Percentiles rank a stretch among this genome's conserved stretches.
Conservation (phyloP, 192 early-diverging fungal genomes). For the Coemansia sp. region DNA sequence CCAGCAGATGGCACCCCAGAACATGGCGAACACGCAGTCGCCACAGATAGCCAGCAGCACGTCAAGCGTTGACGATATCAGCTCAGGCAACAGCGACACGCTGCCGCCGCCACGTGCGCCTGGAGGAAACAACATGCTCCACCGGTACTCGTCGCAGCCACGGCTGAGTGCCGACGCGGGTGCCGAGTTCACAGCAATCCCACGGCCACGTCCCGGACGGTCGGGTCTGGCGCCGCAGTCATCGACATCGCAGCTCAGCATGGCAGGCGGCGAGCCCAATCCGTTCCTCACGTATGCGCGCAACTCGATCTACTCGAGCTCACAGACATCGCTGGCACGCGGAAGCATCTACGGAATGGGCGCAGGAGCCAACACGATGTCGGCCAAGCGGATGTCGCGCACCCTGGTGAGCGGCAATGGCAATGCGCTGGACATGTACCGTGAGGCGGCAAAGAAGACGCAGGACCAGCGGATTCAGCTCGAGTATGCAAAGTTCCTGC, state of each 20-base stretch:
- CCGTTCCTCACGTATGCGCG: conserved; percentile 55
- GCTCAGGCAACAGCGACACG: conserved; percentile 23
- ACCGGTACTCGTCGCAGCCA: conserved; percentile 46
- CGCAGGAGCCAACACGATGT: conserved; percentile 15
- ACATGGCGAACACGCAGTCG: conserved; percentile 8
- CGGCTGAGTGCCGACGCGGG: conserved; percentile 20
- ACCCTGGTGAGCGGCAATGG: conserved; percentile 50
- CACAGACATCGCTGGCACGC: conserved; percentile 51
- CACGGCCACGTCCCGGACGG: conserved; percentile 41
- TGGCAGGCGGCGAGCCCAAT: conserved; percentile 31
- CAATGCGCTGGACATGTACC: conserved; percentile 65
- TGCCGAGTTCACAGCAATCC: conserved; percentile 36
- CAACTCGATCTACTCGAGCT: conserved; percentile 57
- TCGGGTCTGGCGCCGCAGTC: conserved; percentile 20
- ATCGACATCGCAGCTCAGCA: conserved; percentile 2
- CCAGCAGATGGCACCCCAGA: conserved; percentile 14
- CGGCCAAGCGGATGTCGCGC: conserved; percentile 51
- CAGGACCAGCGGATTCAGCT: conserved; percentile 71
- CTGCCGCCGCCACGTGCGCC: conserved; percentile 20
- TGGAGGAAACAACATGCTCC: conserved; percentile 18
- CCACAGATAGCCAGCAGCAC: conserved; percentile 30
- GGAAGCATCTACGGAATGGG: conserved; percentile 45
- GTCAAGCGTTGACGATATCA: conserved; percentile 35
- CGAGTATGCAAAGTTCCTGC: conserved; percentile 74
- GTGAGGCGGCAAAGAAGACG: conserved; percentile 75